These are phyloP conservation scores for Lentinus tigrinus DNA, from an alignment of 768 basidiomycete genomes.

Conservation along the genomic window DNA sequence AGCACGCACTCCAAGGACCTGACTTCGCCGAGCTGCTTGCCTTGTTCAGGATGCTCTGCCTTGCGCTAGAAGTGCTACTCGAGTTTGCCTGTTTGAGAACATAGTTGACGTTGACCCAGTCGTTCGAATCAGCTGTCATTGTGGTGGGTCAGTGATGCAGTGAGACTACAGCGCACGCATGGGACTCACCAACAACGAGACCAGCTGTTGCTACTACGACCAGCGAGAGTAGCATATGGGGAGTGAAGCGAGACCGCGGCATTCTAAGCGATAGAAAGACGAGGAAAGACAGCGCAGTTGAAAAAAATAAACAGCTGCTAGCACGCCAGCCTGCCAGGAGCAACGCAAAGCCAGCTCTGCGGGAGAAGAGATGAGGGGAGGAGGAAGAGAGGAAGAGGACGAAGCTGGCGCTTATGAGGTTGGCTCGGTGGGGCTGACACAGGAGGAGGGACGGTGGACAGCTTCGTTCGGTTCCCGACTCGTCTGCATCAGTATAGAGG, in stretches of 20 bases:
- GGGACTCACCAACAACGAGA: constrained; percentile 11
- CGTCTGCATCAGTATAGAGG: too few relatives aligned
- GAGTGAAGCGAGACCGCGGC: neutral
- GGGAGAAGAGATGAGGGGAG: too few relatives aligned
- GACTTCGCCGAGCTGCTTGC: constrained; percentile 38
- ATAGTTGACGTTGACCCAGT: constrained; percentile 51
- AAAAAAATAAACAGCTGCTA: too few relatives aligned
- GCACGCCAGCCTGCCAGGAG: too few relatives aligned
- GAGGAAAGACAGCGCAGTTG: too few relatives aligned
- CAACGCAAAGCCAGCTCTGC: too few relatives aligned
- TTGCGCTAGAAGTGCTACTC: constrained; percentile 33
- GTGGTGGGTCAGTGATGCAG: neutral
- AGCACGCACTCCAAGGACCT: constrained; percentile 40
- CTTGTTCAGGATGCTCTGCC: constrained; percentile 32
- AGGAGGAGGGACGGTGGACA: too few relatives aligned
- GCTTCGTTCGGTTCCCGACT: too few relatives aligned
- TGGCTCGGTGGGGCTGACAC: too few relatives aligned
- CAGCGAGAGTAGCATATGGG: neutral
- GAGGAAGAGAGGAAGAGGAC: too few relatives aligned
- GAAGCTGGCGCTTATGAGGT: too few relatives aligned
- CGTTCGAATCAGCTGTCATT: constrained; percentile 43
- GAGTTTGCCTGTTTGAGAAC: constrained; percentile 29
- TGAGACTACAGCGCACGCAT: neutral
- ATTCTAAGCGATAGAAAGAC: neutral
- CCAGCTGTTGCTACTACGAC: constrained; percentile 9